Evolutionary conservation across 2,329 filamentous ascomycete genomes (phyloP).

Genomic region (Neonectria punicea): DNA sequence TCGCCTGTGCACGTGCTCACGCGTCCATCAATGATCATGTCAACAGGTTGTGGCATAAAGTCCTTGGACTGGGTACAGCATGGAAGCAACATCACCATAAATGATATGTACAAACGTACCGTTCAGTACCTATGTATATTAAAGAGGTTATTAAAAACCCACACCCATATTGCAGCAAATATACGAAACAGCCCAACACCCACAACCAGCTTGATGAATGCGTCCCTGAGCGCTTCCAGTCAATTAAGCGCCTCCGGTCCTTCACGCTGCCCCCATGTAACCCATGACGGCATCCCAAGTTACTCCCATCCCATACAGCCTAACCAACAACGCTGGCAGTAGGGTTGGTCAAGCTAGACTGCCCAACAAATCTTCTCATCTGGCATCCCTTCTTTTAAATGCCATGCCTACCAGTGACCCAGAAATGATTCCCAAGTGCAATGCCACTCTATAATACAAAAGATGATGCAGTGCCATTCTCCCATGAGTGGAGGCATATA

Average conservation of each 20-base stretch:
- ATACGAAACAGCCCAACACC: background rate
- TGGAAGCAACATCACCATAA: no score
- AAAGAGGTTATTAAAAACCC: background rate
- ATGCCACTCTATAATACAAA: slow-evolving; percentile 28
- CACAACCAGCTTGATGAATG: background rate
- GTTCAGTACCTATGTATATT: background rate
- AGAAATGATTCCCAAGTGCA: slow-evolving; percentile 17
- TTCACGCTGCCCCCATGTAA: background rate
- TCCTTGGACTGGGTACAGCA: no score
- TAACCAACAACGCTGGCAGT: background rate
- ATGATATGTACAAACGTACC: background rate
- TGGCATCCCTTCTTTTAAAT: slow-evolving; percentile 18
- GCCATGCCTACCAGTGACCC: slow-evolving; percentile 20
- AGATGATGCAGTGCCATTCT: slow-evolving; percentile 18
- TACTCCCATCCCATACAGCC: background rate
- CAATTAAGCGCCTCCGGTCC: background rate
- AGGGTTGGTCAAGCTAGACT: background rate
- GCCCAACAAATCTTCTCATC: slow-evolving; percentile 5
- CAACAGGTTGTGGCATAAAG: background rate
- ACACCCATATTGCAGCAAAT: background rate
- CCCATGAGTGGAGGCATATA: background rate
- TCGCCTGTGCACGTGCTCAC: slow-evolving; percentile 19
- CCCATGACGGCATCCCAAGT: background rate
- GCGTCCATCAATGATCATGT: background rate
- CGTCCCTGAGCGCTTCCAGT: background rate